Conservation (phyloP, 2,329 filamentous ascomycete genomes). For the Teratosphaeria zuluensis region DNA sequence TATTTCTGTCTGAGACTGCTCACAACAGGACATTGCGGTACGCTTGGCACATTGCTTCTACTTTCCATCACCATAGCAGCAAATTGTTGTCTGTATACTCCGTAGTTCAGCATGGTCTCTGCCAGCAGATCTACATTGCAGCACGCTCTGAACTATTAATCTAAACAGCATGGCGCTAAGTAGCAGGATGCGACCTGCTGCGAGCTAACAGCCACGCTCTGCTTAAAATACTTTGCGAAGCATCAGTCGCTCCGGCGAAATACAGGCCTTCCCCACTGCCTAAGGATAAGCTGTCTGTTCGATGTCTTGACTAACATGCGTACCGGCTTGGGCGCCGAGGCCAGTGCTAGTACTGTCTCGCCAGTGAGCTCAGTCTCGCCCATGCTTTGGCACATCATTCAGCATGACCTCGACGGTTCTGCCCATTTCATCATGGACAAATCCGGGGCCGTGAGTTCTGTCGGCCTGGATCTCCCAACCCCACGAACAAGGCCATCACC, state of each 20-base stretch:
- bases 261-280: not conserved
- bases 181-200: too few species aligned
- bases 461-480: not conserved
- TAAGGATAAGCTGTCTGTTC: not conserved
- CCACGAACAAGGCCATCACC: not conserved
- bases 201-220: not conserved
- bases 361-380: not conserved
- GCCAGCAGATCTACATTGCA: too few species aligned
- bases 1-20: not conserved
- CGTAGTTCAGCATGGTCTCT: too few species aligned
- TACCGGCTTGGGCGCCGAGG: not conserved
- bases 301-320: not conserved
- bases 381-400: not conserved
- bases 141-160: too few species aligned
- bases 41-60: not conserved
- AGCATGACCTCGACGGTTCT: not conserved
- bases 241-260: not conserved
- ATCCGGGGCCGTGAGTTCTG: not conserved
- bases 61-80: not conserved
- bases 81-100: too few species aligned
- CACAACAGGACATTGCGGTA: too few species aligned
- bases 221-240: not conserved
- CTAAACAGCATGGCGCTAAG: too few species aligned
- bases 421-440: not conserved
- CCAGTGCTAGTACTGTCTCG: not conserved